Conservation (phyloP, 2,329 filamentous ascomycete genomes). For the Dothiorella sarmentorum region DNA sequence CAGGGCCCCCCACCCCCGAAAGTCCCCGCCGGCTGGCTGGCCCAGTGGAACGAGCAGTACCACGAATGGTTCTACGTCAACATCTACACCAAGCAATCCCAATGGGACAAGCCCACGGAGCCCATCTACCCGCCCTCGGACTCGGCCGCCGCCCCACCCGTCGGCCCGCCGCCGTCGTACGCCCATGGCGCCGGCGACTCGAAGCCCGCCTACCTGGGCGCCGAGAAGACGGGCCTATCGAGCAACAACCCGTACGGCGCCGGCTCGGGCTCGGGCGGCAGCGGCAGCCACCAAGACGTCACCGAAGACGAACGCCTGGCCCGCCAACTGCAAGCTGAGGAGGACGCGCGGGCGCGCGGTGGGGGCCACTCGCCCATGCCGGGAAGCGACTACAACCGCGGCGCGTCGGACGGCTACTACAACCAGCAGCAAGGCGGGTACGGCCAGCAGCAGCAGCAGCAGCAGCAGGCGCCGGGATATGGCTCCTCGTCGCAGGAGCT, state of each 20-base stretch:
- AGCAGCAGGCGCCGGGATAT: conserved; percentile 24
- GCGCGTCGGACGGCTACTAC: conserved; percentile 45
- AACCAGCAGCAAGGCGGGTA: conserved; percentile 30
- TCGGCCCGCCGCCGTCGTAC: conserved; percentile 68
- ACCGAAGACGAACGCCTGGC: conserved; percentile 73
- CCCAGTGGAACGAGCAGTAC: conserved; percentile 81
- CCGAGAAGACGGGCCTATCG: conserved; percentile 50
- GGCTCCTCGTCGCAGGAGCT: conserved; percentile 25
- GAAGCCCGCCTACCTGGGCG: conserved; percentile 40
- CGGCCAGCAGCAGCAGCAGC: too few relatives aligned
- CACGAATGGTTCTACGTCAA: conserved; percentile 95
- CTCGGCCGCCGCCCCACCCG: conserved; percentile 43
- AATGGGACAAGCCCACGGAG: conserved; percentile 80
- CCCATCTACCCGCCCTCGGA: conserved; percentile 56
- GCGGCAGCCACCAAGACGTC: conserved; percentile 29
- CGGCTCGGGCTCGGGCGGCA: conserved; percentile 16
- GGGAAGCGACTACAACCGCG: conserved; percentile 30
- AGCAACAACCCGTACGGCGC: conserved; percentile 70
- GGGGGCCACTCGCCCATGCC: conserved; percentile 25
- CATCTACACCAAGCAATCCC: conserved; percentile 78
- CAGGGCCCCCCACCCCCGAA: conserved; percentile 55
- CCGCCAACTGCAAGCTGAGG: conserved; percentile 76
- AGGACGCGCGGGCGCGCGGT: conserved; percentile 59
- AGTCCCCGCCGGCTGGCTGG: conserved; percentile 78
- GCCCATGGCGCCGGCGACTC: conserved; percentile 43